Evolutionary conservation across 305 asterid species (phyloP), one percentile per base, ranked within the genome.

Genomic region (Coffea humblotiana): DNA sequence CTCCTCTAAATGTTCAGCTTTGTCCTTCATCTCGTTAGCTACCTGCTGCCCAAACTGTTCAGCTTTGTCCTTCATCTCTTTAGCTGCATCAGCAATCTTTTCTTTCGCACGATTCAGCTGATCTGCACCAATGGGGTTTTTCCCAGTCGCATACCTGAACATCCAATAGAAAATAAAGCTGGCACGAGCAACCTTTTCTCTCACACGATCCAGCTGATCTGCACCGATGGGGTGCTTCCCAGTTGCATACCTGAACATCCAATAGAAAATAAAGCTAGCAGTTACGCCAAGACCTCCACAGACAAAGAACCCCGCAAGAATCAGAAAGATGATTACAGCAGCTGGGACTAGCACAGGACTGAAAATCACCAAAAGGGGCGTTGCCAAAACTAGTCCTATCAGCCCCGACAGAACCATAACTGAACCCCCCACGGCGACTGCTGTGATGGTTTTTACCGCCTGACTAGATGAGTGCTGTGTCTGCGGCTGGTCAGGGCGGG

Each of bases 341-440:
- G 98, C 97, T 1, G 98, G 98, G 56, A 93, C 92, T 3, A 95
- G 91, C 2, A 95, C 94, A 1, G 98, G 98, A 86, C 98, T 92
- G 88, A 95, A 95, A 7, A 93, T 86, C 37, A 95, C 94, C 63
- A 95, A 85, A 56, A 93, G 72, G 3, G 98, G 98, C 3, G 98
- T 95, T 45, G 89, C 95, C 21, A 94, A 70, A 19, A 87, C 96
- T 1, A 94, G 92, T n/a, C 90, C 96, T 75, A 95, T 88, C 25
- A 93, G 84, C 54, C 97, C 95, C 21, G 98, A 93, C 7, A 94
- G 90, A 79, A 93, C 90, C 94, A 91, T 91, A 43, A 93, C 92
- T 0, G 97, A 90, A 35, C 97, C 96, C 70, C 97, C 98, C 0
- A 94, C 81, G 16, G 97, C 90, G 43, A 92, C 94, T 63, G 98